Conservation (phyloP, 495 filamentous ascomycete genomes). For the Xylaria castorea region DNA sequence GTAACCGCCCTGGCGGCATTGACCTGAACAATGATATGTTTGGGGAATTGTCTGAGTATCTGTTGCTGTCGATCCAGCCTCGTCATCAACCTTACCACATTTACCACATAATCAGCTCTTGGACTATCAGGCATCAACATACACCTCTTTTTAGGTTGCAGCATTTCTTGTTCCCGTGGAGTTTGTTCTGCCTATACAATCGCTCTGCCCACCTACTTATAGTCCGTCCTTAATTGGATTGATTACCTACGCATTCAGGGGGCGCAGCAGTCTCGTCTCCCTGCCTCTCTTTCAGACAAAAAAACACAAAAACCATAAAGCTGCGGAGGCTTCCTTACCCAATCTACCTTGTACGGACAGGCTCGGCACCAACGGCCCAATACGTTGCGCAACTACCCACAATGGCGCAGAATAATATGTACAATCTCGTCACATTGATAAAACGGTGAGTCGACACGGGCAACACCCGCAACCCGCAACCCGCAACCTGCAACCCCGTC, state of each 20-base stretch:
- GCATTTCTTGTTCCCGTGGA: neutral
- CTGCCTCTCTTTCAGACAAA: neutral
- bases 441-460: constrained; percentile 74
- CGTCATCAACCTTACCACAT: neutral
- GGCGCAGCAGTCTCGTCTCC: neutral
- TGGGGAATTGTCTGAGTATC: neutral
- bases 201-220: neutral
- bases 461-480: neutral
- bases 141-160: constrained; percentile 15
- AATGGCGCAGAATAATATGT: constrained; percentile 75
- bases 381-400: constrained; percentile 31
- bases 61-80: constrained; percentile 2
- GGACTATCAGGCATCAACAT: constrained; percentile 21
- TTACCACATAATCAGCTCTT: neutral
- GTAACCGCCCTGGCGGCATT: constrained; percentile 10
- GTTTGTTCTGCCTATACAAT: constrained; percentile 10
- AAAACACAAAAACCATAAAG: neutral
- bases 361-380: constrained; percentile 2
- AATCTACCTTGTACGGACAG: neutral
- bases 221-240: neutral
- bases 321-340: neutral
- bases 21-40: neutral
- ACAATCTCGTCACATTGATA: constrained; percentile 96
- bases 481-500: neutral
- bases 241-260: constrained; percentile 5